Evolutionary conservation across 306 rosid genomes (phyloP), one percentile per base, ranked within the genome.

Genomic region (Geum urbanum): DNA sequence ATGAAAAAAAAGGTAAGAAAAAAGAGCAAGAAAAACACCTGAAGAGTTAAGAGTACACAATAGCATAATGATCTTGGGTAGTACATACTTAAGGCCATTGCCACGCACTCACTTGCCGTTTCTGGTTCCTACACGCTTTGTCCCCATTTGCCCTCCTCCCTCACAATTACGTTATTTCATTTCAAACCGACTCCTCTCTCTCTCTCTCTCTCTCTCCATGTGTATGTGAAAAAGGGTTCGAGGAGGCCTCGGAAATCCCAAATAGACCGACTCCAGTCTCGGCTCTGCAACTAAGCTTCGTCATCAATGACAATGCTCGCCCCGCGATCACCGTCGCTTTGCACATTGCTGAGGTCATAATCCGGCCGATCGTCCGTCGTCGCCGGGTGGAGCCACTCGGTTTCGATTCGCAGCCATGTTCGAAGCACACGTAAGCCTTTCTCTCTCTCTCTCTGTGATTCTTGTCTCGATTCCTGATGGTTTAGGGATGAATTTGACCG

Each of bases 401-500:
- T 32, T 81, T 69, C 80, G 70, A 75, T 70, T 70, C 79, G 39
- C 85, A 84, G 83, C 70, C 86, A 94, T 94, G 99, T 94, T 94
- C 73, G 99, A 94, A 82, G 92, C 97, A 74, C 97, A 91, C 82
- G 99, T 94, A 86, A 82, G 91, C 62, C 19, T 76, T 63, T 46
- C 67, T 56, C 20, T 55, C 14, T 8, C 5, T 27, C 6, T 58
- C 39, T 32, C 3, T 69, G 58, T 32, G 37, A 32, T 32, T 32
- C 22, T 69, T 22, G 19, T 44, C 18, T 22, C 16, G 4, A 43
- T 75, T 74, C n/a, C 3, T 18, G 18, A 24, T 37, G 27, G 18
- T 44, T 58, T 11, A 1, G 22, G 56, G 9, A 45, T 77, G 74
- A 13, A 19, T 39, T 59, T 58, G 46, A 16, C 4, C 19, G n/a